These are phyloP conservation scores for Purpureocillium takamizusanense DNA, from an alignment of 2,329 filamentous ascomycete species.

Conservation along the genomic window DNA sequence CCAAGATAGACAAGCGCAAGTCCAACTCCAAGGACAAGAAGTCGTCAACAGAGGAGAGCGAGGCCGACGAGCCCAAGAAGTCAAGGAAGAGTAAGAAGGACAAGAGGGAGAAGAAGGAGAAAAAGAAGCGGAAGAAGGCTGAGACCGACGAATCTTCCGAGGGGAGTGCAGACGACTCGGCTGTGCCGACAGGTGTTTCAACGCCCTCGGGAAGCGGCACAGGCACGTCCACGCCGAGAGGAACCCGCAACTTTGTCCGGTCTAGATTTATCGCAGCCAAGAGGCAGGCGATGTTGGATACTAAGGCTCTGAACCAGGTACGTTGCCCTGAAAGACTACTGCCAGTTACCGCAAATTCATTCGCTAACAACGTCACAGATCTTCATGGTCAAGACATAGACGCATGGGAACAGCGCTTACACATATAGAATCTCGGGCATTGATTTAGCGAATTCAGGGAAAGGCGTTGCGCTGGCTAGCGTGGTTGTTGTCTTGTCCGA, in stretches of 20 bases:
- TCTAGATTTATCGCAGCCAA: constrained; percentile 85
- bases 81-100: constrained; percentile 29
- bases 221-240: constrained; percentile 36
- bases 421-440: no score
- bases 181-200: constrained; percentile 23
- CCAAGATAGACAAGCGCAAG: constrained; percentile 15
- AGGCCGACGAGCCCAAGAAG: constrained; percentile 16
- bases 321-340: constrained; percentile 14
- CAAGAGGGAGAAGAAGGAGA: constrained; percentile 34
- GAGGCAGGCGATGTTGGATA: constrained; percentile 71
- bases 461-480: constrained; percentile 1
- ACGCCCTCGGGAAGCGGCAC: constrained; percentile 31
- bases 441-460: no score
- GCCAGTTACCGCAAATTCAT: neutral
- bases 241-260: constrained; percentile 62
- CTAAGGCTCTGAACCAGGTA: constrained; percentile 79
- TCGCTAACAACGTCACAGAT: constrained; percentile 35
- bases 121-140: constrained; percentile 42
- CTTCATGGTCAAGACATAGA: constrained; percentile 54
- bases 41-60: neutral
- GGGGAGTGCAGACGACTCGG: constrained; percentile 12
- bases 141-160: constrained; percentile 20
- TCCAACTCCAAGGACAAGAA: constrained; percentile 12
- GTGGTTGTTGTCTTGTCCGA: neutral
- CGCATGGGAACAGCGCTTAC: no score